A percentile compares a stretch with the other conserved stretches of the same genome.
Evolutionary conservation across 148 eudicot species (phyloP).

Genomic region (Rhododendron vialii): DNA sequence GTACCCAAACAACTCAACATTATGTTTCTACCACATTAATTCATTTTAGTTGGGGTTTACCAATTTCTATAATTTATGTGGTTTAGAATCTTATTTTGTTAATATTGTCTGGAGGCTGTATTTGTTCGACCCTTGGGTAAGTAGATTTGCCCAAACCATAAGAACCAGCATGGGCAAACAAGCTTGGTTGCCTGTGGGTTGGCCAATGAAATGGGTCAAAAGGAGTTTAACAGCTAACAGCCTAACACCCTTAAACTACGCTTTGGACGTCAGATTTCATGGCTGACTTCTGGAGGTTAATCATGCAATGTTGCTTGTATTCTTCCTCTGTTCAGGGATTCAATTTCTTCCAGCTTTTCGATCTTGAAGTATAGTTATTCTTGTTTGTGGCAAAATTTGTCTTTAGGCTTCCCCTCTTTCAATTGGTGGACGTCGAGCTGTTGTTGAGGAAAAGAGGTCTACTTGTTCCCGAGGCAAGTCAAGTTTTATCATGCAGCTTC

Average conservation of each 20-base stretch:
- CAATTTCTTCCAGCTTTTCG: not conserved
- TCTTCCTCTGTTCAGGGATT: not conserved
- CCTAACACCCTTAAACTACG: not conserved
- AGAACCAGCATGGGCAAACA: not conserved
- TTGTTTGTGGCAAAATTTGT: not conserved
- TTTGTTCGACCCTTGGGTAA: not conserved
- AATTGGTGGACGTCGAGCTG: constrained; percentile 53
- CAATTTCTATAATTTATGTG: not conserved
- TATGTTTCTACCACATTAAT: not conserved
- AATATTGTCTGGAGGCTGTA: not conserved
- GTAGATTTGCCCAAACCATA: not conserved
- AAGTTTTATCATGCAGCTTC: not conserved
- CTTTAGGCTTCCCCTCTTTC: constrained; percentile 31
- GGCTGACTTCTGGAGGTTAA: not conserved
- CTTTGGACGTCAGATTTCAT: not conserved
- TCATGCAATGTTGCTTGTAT: not conserved
- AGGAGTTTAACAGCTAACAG: not conserved
- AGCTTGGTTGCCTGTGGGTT: not conserved
- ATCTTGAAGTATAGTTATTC: not conserved
- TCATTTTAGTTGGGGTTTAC: not conserved
- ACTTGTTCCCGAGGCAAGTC: constrained; percentile 61
- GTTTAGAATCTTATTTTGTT: not conserved
- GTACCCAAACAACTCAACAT: not conserved
- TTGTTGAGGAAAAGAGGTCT: constrained; percentile 76
- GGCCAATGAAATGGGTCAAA: not conserved